Evolutionary conservation across 2,329 filamentous ascomycete genomes (phyloP).

Genomic region (Scolecobasidium constrictum): DNA sequence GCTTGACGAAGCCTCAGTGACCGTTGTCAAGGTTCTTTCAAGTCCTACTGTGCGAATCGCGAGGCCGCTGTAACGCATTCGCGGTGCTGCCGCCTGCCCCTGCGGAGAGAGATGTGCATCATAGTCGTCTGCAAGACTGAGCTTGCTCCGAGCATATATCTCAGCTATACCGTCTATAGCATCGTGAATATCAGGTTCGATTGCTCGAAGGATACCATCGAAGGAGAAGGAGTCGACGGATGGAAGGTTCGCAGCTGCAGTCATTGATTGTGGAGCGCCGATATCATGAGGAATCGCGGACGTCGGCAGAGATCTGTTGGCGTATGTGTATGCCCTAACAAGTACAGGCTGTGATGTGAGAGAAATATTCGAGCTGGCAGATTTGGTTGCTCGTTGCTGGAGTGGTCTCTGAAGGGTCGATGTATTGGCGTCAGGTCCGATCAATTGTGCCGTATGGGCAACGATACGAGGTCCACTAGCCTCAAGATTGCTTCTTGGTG

Average conservation of each 20-base stretch:
- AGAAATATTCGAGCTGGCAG: conserved; percentile 25
- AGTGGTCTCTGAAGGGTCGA: conserved; percentile 2
- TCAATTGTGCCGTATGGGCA: neutral
- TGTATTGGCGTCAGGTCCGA: neutral
- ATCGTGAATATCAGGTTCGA: conserved; percentile 46
- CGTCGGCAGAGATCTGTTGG: conserved; percentile 21
- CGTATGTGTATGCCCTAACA: conserved; percentile 29
- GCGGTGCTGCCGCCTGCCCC: conserved; percentile 10
- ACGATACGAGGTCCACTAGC: neutral
- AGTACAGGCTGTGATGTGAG: conserved; percentile 33
- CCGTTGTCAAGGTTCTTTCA: conserved; percentile 32
- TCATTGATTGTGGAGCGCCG: conserved; percentile 5
- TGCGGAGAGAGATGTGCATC: conserved; percentile 48
- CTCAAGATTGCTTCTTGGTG: neutral
- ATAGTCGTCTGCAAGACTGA: conserved; percentile 53
- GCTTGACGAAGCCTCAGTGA: conserved; percentile 37
- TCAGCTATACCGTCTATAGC: conserved; percentile 53
- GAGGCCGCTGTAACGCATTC: conserved; percentile 20
- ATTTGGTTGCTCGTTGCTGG: conserved; percentile 18
- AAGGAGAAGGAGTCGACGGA: conserved; percentile 44
- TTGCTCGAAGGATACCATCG: conserved; percentile 42
- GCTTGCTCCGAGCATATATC: conserved; percentile 49
- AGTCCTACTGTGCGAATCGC: conserved; percentile 22
- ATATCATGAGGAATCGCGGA: conserved; percentile 12
- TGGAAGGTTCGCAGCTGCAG: conserved; percentile 20